These are phyloP conservation scores for Petunia axillaris DNA, from an alignment of 257 asterid species.

Conservation along the genomic window DNA sequence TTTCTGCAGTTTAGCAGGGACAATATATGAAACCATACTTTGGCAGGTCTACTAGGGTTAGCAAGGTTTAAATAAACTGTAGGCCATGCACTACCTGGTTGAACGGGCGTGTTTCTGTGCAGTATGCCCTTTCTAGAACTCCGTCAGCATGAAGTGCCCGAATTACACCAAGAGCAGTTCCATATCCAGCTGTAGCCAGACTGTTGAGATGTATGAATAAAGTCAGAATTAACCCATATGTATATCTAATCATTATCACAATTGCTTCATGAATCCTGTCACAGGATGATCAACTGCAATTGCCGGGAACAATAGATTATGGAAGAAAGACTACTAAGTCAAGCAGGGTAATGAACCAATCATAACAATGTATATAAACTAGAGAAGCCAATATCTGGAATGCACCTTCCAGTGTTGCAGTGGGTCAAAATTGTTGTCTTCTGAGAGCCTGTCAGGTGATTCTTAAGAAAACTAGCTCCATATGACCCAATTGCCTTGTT, in stretches of 20 bases:
- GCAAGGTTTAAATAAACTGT: background rate
- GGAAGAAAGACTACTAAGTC: background rate
- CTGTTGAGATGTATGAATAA: conserved; percentile 40
- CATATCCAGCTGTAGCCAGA: conserved; percentile 98
- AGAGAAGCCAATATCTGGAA: conserved; percentile 12
- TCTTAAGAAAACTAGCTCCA: conserved; percentile 71
- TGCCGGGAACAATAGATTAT: background rate
- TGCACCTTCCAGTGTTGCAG: conserved; percentile 96
- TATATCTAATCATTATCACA: conserved; percentile 31
- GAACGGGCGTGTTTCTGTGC: conserved; percentile 98
- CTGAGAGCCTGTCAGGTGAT: conserved; percentile 43
- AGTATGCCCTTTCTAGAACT: conserved; percentile 79
- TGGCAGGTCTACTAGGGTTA: background rate
- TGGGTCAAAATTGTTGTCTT: conserved; percentile 83
- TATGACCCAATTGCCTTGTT: conserved; percentile 83
- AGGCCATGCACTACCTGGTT: conserved; percentile 61
- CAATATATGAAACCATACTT: background rate
- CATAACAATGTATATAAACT: background rate
- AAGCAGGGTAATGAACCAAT: conserved; percentile 9
- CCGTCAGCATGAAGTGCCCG: conserved; percentile 80
- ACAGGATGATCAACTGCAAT: conserved; percentile 12
- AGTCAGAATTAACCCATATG: conserved; percentile 28
- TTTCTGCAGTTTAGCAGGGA: conserved; percentile 18
- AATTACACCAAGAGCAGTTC: conserved; percentile 97
- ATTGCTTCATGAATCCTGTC: conserved; percentile 15